Conservation (phyloP, 164 flowering plant genomes). For the Nelumbo lutea region DNA sequence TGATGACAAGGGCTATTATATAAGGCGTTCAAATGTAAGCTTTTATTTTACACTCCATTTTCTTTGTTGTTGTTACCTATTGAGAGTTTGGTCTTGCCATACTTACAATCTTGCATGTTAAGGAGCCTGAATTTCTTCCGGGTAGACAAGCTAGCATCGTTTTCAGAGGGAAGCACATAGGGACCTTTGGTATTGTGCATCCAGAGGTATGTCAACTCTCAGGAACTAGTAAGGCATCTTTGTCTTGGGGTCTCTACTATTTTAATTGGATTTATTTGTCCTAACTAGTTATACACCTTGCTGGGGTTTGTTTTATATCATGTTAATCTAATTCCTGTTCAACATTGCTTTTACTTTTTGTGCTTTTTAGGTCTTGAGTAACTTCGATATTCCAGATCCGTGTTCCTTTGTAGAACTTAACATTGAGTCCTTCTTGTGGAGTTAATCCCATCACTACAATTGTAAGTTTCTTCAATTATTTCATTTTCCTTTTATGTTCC, state of each 20-base stretch:
- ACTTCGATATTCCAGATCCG: slow-evolving; percentile 79
- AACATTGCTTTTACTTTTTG: neutral
- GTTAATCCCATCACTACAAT: neutral
- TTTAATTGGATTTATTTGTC: too few species aligned
- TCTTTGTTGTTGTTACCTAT: too few species aligned
- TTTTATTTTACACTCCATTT: neutral
- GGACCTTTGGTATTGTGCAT: slow-evolving; percentile 85
- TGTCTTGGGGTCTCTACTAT: neutral
- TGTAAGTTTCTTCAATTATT: slow-evolving; percentile 9
- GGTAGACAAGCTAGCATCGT: slow-evolving; percentile 82
- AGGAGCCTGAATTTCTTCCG: slow-evolving; percentile 84
- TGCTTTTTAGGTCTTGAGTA: slow-evolving; percentile 56
- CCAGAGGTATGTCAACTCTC: slow-evolving; percentile 59
- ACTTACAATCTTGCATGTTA: slow-evolving; percentile 7
- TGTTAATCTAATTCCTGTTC: neutral
- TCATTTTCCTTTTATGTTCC: neutral
- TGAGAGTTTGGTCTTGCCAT: too few species aligned
- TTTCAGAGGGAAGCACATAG: slow-evolving; percentile 62
- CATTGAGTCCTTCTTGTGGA: slow-evolving; percentile 45
- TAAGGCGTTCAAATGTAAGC: slow-evolving; percentile 33
- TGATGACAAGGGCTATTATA: slow-evolving; percentile 56
- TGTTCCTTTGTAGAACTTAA: slow-evolving; percentile 77
- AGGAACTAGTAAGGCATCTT: neutral
- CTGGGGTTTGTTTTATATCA: too few species aligned
- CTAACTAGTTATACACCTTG: too few species aligned